A percentile compares a stretch with the other conserved stretches of the same genome.
These are phyloP conservation scores for Biscogniauxia mediterranea DNA, from an alignment of 2,329 filamentous ascomycete genomes.

Conservation along the genomic window DNA sequence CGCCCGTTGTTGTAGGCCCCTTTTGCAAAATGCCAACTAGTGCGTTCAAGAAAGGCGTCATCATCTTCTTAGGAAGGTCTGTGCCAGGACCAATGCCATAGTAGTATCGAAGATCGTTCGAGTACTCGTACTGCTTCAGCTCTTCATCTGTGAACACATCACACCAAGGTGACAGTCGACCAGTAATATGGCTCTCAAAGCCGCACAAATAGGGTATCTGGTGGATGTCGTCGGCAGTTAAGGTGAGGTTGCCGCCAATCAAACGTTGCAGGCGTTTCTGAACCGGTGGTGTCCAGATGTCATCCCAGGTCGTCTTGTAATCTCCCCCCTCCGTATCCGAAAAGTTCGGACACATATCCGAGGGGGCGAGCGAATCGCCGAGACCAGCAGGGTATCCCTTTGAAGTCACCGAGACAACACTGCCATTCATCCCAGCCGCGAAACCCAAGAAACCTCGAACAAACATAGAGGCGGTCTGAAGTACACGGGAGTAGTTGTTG, in stretches of 20 bases:
- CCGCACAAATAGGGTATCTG: constrained; percentile 69
- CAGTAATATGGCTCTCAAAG: constrained; percentile 67
- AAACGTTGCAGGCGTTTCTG: constrained; percentile 52
- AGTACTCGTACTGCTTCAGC: constrained; percentile 63
- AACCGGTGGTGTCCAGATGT: constrained; percentile 52
- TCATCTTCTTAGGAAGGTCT: constrained; percentile 52
- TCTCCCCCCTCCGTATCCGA: constrained; percentile 50
- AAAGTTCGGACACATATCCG: constrained; percentile 62
- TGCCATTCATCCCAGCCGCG: constrained; percentile 51
- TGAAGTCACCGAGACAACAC: constrained; percentile 57
- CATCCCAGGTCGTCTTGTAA: constrained; percentile 46
- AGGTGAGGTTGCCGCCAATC: constrained; percentile 52
- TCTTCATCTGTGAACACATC: constrained; percentile 60
- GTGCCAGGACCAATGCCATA: constrained; percentile 61
- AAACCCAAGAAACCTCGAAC: constrained; percentile 59
- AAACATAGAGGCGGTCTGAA: constrained; percentile 62
- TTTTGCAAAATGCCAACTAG: constrained; percentile 51
- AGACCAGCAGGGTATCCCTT: constrained; percentile 50
- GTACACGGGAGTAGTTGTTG: constrained; percentile 63
- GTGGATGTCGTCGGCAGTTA: constrained; percentile 51
- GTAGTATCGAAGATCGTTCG: constrained; percentile 67
- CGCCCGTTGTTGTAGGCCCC: constrained; percentile 51
- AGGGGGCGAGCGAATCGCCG: constrained; percentile 62
- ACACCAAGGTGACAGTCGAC: constrained; percentile 61
- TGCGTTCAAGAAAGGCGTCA: constrained; percentile 59